Percentiles rank a stretch among this genome's conserved stretches.
These are phyloP conservation scores for Coemansia sp. DNA, from an alignment of 192 early-diverging fungal species.

Conservation along the genomic window DNA sequence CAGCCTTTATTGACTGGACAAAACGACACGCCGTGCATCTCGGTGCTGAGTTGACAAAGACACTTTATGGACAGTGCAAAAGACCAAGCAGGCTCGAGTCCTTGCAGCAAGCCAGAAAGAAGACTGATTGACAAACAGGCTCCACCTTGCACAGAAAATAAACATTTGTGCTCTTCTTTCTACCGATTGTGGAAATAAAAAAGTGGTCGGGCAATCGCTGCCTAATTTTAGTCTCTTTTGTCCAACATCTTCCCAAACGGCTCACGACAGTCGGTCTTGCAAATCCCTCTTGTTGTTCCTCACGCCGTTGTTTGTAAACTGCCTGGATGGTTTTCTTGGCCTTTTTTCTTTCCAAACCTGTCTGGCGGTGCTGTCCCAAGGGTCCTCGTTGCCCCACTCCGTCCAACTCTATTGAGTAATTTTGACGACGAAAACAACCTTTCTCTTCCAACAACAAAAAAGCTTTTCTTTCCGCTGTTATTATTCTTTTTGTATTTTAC, in stretches of 20 bases:
- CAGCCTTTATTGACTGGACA: too few relatives aligned
- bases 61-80: background rate
- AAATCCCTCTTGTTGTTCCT: background rate
- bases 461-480: background rate
- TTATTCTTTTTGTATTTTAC: background rate
- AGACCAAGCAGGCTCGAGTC: background rate
- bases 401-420: background rate
- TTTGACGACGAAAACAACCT: background rate
- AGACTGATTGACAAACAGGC: background rate
- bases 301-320: background rate
- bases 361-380: background rate
- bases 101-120: background rate
- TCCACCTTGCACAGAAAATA: background rate
- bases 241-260: background rate
- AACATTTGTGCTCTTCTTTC: background rate
- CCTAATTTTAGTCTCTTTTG: conserved; percentile 16
- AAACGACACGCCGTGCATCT: background rate
- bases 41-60: background rate
- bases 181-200: background rate
- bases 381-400: background rate
- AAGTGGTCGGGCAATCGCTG: conserved; percentile 6
- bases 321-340: background rate
- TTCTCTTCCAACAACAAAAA: conserved; percentile 1
- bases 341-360: conserved; percentile 4
- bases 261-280: background rate